These are phyloP conservation scores for Fusarium sp. DNA, from an alignment of 2,329 filamentous ascomycete genomes.

Conservation along the genomic window DNA sequence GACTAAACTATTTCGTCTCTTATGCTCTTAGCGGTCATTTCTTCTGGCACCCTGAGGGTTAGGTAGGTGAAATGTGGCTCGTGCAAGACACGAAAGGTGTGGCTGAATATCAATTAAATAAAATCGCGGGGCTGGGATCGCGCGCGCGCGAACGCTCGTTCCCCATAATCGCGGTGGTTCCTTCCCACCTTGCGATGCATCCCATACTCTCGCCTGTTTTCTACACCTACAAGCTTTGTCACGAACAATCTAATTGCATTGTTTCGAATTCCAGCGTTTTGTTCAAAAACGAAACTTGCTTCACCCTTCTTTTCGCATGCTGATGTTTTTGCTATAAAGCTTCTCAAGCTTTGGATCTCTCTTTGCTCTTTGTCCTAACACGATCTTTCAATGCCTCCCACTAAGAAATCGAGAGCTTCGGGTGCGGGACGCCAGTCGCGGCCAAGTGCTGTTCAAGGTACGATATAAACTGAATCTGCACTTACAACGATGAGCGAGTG, in stretches of 20 bases:
- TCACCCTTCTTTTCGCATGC: slow-evolving; percentile 5
- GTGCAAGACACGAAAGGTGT: slow-evolving; percentile 14
- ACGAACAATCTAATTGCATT: slow-evolving; percentile 14
- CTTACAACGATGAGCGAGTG: not conserved
- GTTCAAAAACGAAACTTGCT: slow-evolving; percentile 7
- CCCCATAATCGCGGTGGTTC: slow-evolving; percentile 32
- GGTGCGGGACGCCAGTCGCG: slow-evolving; percentile 46
- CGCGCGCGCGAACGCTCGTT: slow-evolving; percentile 8
- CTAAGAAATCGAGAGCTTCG: slow-evolving; percentile 28
- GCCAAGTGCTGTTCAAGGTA: slow-evolving; percentile 58
- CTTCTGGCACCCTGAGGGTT: too few relatives aligned
- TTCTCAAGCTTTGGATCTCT: slow-evolving; percentile 3
- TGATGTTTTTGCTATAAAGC: slow-evolving; percentile 12
- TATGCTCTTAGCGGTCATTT: too few relatives aligned
- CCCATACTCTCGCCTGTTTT: slow-evolving; percentile 1
- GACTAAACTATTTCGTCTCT: too few relatives aligned
- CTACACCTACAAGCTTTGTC: slow-evolving; percentile 10
- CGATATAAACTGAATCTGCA: not conserved
- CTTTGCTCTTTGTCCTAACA: slow-evolving; percentile 1
- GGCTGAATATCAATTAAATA: slow-evolving; percentile 42
- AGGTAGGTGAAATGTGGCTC: slow-evolving; percentile 6
- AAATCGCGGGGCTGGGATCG: slow-evolving; percentile 47
- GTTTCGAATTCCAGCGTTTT: slow-evolving; percentile 14
- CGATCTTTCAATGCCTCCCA: slow-evolving; percentile 42
- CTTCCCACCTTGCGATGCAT: slow-evolving; percentile 19